phyloP scores from a whole-genome alignment of 2,329 filamentous ascomycete genomes.

The Ascomycota sp. region DNA sequence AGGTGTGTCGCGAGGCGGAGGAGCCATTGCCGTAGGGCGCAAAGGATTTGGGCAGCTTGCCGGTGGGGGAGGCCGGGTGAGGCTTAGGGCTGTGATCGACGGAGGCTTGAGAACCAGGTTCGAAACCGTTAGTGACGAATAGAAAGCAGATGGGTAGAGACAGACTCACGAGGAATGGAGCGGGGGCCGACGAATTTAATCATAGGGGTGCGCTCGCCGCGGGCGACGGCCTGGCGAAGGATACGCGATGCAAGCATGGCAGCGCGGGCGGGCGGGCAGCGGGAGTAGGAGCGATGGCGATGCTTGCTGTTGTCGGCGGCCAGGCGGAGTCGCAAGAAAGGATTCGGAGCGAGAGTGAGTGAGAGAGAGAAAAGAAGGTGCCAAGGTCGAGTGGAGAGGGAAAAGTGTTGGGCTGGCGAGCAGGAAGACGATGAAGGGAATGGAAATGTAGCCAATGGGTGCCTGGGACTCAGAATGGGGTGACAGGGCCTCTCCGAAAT shows the following conservation, averaged over 20 bases:
- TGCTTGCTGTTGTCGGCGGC: no score
- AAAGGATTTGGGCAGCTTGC: conserved; percentile 38
- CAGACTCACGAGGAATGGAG: conserved; percentile 28
- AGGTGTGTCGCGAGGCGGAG: conserved; percentile 25
- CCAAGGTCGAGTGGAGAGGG: no score
- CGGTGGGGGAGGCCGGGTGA: conserved; percentile 50
- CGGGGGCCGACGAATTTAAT: conserved; percentile 44
- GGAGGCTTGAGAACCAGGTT: conserved; percentile 25
- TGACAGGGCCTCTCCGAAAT: no score
- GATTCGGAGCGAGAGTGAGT: no score
- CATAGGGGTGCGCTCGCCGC: conserved; percentile 37
- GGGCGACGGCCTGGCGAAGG: conserved; percentile 37
- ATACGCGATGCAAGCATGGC: conserved; percentile 34
- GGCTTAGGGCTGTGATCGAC: conserved; percentile 54
- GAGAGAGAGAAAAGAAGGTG: no score
- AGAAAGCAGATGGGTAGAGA: neutral
- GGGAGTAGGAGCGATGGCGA: no score
- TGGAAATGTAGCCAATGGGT: no score
- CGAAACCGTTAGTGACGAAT: neutral
- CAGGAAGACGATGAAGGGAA: no score
- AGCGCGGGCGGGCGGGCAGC: no score
- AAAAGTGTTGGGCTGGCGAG: no score
- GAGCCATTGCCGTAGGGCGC: conserved; percentile 12
- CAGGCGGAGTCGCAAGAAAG: no score
- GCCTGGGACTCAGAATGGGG: no score